These are phyloP conservation scores for Penicillium canescens DNA, from an alignment of 495 filamentous ascomycete species.

Conservation along the genomic window DNA sequence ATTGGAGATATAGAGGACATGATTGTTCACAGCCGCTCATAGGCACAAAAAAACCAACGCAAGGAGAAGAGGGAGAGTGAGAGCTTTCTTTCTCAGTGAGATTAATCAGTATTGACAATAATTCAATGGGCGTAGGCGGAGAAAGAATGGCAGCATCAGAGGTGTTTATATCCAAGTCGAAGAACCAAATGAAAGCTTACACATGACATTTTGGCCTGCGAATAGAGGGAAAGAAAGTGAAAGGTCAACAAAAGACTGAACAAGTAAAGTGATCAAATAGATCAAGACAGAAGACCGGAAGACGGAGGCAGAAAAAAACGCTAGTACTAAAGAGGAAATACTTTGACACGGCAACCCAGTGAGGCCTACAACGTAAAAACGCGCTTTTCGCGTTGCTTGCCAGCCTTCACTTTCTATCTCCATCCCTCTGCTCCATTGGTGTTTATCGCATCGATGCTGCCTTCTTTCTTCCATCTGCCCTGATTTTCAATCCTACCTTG, in stretches of 20 bases:
- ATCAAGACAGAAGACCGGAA: neutral
- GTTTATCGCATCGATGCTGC: neutral
- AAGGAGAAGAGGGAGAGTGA: neutral
- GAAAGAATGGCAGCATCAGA: conserved; percentile 1
- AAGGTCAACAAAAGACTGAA: neutral
- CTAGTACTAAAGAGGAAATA: conserved; percentile 26
- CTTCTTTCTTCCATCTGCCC: neutral
- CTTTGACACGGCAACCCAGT: conserved; percentile 19
- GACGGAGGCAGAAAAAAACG: neutral
- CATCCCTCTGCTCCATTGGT: neutral
- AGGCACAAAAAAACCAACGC: neutral
- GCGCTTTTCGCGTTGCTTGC: conserved; percentile 33
- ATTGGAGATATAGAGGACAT: conserved; percentile 19
- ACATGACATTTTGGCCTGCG: neutral
- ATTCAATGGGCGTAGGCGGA: neutral
- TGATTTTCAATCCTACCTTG: neutral
- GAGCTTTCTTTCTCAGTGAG: neutral
- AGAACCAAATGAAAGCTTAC: neutral
- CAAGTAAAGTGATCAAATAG: neutral
- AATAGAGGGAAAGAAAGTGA: neutral
- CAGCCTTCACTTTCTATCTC: conserved; percentile 8
- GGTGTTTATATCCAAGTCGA: neutral
- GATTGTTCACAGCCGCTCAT: conserved; percentile 1
- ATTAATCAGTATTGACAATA: neutral
- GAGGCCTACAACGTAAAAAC: conserved; percentile 18